Evolutionary conservation across 345 rosid species (phyloP).

Genomic region (Gossypium longicalyx): DNA sequence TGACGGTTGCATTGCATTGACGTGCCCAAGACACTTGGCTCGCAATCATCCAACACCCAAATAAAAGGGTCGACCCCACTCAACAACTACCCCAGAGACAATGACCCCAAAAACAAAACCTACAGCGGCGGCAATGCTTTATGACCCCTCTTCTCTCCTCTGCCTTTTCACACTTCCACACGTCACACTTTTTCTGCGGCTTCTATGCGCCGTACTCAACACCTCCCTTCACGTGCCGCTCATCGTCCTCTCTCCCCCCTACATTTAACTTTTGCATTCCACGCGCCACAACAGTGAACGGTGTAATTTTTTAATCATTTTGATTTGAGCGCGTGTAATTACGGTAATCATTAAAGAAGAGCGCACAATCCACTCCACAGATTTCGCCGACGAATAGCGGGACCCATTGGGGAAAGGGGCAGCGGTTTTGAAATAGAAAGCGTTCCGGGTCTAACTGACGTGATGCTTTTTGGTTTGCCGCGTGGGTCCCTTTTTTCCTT

Average conservation of each 20-base stretch:
- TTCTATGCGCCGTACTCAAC: conserved; percentile 1
- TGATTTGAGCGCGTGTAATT: background rate
- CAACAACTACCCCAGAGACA: background rate
- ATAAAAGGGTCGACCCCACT: background rate
- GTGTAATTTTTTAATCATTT: too few relatives aligned
- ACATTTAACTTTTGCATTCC: background rate
- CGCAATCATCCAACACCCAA: background rate
- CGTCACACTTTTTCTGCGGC: background rate
- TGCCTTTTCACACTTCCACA: background rate
- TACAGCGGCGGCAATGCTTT: background rate
- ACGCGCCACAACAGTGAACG: background rate
- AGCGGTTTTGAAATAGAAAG: background rate
- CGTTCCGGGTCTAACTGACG: background rate
- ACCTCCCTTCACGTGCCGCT: background rate
- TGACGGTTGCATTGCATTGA: background rate
- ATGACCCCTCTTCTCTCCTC: background rate
- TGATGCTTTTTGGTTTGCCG: background rate
- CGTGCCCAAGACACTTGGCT: background rate
- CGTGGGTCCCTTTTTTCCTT: background rate
- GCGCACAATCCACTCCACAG: conserved; percentile 11
- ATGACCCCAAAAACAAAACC: background rate
- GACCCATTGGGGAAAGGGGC: background rate
- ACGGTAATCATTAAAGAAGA: background rate
- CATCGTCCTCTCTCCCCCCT: background rate
- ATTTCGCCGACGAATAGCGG: conserved; percentile 12